Evolutionary conservation across 495 filamentous ascomycete genomes (phyloP).

Genomic region (Penicillium longicatenatum): DNA sequence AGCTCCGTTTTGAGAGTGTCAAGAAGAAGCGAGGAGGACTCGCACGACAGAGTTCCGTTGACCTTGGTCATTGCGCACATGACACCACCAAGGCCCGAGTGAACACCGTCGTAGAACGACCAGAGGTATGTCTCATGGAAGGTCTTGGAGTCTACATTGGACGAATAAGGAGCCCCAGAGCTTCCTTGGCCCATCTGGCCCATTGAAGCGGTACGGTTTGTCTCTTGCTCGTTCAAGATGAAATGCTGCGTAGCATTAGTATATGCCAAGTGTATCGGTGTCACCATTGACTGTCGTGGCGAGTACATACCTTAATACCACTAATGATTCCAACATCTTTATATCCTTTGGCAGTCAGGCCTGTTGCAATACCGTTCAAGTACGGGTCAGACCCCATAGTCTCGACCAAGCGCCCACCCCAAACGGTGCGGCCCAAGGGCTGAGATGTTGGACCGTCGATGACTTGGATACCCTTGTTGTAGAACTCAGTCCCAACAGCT

Average conservation of each 20-base stretch:
- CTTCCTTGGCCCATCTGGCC: constrained; percentile 43
- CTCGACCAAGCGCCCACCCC: constrained; percentile 50
- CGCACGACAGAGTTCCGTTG: constrained; percentile 64
- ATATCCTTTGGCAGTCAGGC: constrained; percentile 18
- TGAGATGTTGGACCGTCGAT: constrained; percentile 39
- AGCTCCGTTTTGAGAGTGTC: constrained; percentile 59
- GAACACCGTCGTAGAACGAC: constrained; percentile 64
- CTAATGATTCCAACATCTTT: neutral
- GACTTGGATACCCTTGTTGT: constrained; percentile 53
- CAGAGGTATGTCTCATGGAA: constrained; percentile 76
- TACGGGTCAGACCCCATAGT: constrained; percentile 53
- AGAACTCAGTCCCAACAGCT: constrained; percentile 54
- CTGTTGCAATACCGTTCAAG: constrained; percentile 50
- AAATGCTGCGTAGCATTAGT: constrained; percentile 43
- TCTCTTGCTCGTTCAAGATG: constrained; percentile 67
- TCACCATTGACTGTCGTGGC: constrained; percentile 65
- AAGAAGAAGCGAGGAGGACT: constrained; percentile 55
- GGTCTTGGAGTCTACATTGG: constrained; percentile 65
- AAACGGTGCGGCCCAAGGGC: constrained; percentile 67
- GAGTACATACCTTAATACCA: constrained; percentile 44
- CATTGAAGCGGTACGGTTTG: constrained; percentile 29
- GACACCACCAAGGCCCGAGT: constrained; percentile 57
- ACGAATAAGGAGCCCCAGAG: constrained; percentile 40
- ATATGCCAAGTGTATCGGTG: neutral
- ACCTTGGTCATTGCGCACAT: constrained; percentile 69